A percentile compares a stretch with the other conserved stretches of the same genome.
phyloP scores from a whole-genome alignment of 1,139 yeast species.

The Hyphopichia khmerensis region DNA sequence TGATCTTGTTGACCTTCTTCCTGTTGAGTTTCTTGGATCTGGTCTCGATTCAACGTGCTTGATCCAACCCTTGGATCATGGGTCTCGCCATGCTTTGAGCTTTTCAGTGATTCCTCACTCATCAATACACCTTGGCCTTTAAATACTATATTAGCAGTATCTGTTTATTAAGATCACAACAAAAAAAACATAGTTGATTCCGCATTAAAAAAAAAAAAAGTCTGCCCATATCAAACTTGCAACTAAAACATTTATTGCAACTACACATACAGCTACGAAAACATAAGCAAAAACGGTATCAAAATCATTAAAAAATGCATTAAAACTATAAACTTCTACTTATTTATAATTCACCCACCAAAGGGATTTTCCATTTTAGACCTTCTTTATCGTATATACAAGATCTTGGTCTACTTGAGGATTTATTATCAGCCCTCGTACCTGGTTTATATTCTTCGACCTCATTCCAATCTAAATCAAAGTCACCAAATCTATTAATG shows the following conservation, averaged over 20 bases:
- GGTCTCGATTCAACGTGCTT: too few species aligned
- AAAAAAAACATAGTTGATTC: too few species aligned
- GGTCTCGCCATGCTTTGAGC: too few species aligned
- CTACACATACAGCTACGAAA: too few species aligned
- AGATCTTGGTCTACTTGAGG: slow-evolving; percentile 8
- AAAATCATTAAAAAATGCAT: not conserved
- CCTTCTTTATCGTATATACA: slow-evolving; percentile 43
- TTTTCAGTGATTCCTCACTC: not conserved
- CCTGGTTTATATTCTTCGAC: slow-evolving; percentile 16
- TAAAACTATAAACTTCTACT: not conserved
- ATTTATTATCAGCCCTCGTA: slow-evolving; percentile 25
- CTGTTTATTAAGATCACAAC: too few species aligned
- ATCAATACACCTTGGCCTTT: too few species aligned
- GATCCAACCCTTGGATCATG: too few species aligned
- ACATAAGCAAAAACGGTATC: too few species aligned
- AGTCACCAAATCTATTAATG: slow-evolving; percentile 45
- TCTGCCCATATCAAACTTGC: too few species aligned
- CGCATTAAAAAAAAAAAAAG: too few species aligned
- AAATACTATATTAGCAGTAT: too few species aligned
- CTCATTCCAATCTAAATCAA: slow-evolving; percentile 33
- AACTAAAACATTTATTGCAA: too few species aligned
- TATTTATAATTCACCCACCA: slow-evolving; percentile 37
- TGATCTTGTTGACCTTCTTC: not conserved
- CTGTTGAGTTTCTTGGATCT: not conserved
- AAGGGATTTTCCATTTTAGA: slow-evolving; percentile 53